phyloP scores from a whole-genome alignment of 1,284 basidiomycete species.

The Puccinia hordei region DNA sequence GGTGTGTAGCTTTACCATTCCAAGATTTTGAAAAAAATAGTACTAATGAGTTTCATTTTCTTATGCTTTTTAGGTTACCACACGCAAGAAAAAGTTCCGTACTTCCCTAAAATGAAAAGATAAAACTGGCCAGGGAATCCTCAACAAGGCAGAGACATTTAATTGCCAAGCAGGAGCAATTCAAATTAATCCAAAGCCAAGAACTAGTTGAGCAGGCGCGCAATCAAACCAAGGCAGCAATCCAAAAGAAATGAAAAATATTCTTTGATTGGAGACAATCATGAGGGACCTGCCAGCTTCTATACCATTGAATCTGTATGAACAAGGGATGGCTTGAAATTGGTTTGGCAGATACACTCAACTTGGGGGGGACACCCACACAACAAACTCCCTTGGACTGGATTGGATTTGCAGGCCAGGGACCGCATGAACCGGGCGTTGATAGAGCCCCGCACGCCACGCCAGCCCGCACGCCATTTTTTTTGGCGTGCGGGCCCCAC shows the following conservation, averaged over 20 bases:
- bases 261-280: background rate
- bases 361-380: no score
- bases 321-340: background rate
- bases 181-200: no score
- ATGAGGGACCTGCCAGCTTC: background rate
- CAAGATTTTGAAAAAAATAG: no score
- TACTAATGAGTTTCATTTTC: no score
- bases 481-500: no score
- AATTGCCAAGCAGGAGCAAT: background rate
- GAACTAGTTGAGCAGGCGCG: background rate
- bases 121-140: constrained; percentile 7
- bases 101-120: background rate
- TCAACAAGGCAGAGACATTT: background rate
- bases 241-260: background rate
- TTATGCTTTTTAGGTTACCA: background rate
- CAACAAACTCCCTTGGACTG: background rate
- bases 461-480: no score
- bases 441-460: no score
- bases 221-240: background rate
- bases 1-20: no score
- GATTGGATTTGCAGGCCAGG: no score
- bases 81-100: background rate
- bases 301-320: background rate
- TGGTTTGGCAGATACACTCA: background rate
- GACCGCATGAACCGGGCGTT: no score